A percentile compares a stretch with the other conserved stretches of the same genome.
Evolutionary conservation across 768 basidiomycete species (phyloP).

Genomic region (Phanerochaete carnosa): DNA sequence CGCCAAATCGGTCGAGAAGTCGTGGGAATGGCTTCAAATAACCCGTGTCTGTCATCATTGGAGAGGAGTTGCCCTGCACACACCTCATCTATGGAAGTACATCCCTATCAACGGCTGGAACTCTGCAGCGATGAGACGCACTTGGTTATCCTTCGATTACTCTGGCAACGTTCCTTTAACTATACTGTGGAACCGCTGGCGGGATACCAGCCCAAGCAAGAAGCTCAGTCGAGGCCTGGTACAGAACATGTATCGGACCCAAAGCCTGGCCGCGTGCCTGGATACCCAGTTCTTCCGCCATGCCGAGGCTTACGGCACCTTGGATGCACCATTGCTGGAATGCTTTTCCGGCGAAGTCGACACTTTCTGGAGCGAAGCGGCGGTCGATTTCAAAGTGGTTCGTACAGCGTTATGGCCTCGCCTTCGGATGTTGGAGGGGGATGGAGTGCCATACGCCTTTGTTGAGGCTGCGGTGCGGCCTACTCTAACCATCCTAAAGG

Average conservation of each 20-base stretch:
- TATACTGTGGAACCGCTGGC: not conserved
- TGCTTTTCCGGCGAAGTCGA: no score
- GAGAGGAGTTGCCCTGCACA: not conserved
- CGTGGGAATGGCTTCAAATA: not conserved
- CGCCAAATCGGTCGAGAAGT: not conserved
- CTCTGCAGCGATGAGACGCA: not conserved
- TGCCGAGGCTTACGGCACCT: not conserved
- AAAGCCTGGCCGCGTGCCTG: not conserved
- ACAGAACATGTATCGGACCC: not conserved
- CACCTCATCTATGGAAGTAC: slow-evolving; percentile 1
- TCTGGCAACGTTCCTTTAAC: not conserved
- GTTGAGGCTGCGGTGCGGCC: not conserved
- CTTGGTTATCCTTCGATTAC: not conserved
- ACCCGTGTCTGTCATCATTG: not conserved
- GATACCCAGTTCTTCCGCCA: not conserved
- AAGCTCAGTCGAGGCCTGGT: not conserved
- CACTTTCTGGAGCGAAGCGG: no score
- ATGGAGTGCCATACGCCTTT: not conserved
- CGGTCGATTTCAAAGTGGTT: no score
- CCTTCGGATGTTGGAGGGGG: no score
- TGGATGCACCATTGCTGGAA: not conserved
- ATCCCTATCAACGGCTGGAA: not conserved
- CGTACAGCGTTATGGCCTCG: no score
- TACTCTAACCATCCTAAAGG: not conserved
- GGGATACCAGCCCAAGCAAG: not conserved